These are phyloP conservation scores for Multifurca ochricompacta DNA, from an alignment of 768 basidiomycete genomes.

Conservation along the genomic window DNA sequence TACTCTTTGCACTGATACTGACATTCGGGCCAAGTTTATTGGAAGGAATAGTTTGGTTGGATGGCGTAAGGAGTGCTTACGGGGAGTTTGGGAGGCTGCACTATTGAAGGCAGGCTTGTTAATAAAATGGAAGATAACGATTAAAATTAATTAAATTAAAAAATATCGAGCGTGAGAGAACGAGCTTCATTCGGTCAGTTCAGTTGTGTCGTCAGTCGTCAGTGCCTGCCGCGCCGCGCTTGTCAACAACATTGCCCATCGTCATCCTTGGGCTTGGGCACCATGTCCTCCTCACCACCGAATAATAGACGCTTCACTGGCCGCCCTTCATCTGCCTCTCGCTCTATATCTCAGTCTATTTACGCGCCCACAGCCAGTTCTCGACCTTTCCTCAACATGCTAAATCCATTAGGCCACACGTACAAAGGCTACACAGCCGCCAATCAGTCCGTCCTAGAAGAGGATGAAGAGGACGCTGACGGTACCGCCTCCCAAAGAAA, in stretches of 20 bases:
- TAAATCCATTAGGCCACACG: slow-evolving; percentile 69
- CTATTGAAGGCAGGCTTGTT: slow-evolving; percentile 1
- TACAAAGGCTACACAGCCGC: slow-evolving; percentile 74
- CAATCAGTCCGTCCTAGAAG: slow-evolving; percentile 61
- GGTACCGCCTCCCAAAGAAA: slow-evolving; percentile 29
- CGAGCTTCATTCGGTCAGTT: no score
- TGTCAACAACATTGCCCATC: neutral
- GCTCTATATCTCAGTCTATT: slow-evolving; percentile 28
- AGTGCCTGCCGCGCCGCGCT: no score
- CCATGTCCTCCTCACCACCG: slow-evolving; percentile 22
- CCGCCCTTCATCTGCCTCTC: slow-evolving; percentile 15
- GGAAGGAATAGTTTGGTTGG: neutral
- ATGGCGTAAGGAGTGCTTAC: neutral
- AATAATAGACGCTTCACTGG: slow-evolving; percentile 22
- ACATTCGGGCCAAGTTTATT: neutral
- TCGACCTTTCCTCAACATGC: slow-evolving; percentile 71
- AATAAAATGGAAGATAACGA: slow-evolving; percentile 2
- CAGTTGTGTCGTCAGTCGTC: no score
- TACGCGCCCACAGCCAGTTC: slow-evolving; percentile 46
- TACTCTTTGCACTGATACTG: neutral
- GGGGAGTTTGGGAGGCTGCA: neutral
- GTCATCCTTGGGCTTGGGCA: neutral
- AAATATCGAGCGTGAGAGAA: no score
- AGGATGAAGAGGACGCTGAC: slow-evolving; percentile 53
- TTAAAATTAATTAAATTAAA: neutral